Evolutionary conservation across 2,329 filamentous ascomycete species (phyloP).

Genomic region (Penicillium freii): DNA sequence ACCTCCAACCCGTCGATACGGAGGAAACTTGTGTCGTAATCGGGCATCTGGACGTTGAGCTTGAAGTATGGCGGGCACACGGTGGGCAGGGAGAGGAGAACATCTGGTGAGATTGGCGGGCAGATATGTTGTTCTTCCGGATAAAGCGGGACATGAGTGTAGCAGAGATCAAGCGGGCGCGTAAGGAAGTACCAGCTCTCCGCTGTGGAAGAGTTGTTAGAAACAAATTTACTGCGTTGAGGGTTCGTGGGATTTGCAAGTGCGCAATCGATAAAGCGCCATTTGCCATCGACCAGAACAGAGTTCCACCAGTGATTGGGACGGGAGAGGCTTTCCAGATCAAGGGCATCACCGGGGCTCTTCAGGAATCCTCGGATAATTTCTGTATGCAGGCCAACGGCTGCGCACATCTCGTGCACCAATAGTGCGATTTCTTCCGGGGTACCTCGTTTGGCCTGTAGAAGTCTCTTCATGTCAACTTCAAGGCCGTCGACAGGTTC

Average conservation of each 20-base stretch:
- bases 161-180: constrained; percentile 84
- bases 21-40: constrained; percentile 85
- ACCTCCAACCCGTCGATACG: constrained; percentile 91
- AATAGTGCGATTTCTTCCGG: constrained; percentile 85
- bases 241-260: constrained; percentile 90
- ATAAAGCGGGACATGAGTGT: constrained; percentile 88
- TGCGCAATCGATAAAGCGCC: constrained; percentile 94
- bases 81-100: constrained; percentile 80
- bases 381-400: constrained; percentile 84
- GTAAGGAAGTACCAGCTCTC: constrained; percentile 95
- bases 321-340: constrained; percentile 76
- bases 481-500: constrained; percentile 82
- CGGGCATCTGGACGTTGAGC: constrained; percentile 72
- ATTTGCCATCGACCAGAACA: constrained; percentile 87
- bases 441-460: constrained; percentile 79
- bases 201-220: constrained; percentile 64
- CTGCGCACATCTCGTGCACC: constrained; percentile 88
- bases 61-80: constrained; percentile 87
- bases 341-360: constrained; percentile 76
- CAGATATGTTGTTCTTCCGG: constrained; percentile 90
- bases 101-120: constrained; percentile 79
- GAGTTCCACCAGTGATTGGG: constrained; percentile 99
- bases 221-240: constrained; percentile 73
- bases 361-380: constrained; percentile 89
- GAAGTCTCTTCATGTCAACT: constrained; percentile 76